These are phyloP conservation scores for Schizosaccharomyces versatilis DNA, from an alignment of 1,139 yeast species.

Conservation along the genomic window DNA sequence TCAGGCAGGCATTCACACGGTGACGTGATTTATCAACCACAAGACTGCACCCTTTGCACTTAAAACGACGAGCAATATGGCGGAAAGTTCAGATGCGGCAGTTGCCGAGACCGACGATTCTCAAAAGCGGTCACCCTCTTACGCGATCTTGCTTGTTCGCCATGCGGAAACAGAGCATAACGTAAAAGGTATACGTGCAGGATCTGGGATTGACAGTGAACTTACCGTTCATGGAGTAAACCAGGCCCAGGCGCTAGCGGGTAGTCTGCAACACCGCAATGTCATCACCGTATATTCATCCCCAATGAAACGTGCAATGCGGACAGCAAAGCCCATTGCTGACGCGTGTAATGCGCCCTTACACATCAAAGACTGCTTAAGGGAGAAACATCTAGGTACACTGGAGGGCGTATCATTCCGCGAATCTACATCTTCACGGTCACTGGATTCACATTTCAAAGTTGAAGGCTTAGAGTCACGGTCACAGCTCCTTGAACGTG, in stretches of 20 bases:
- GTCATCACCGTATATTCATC: neutral
- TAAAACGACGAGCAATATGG: too few relatives aligned
- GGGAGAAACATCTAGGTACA: neutral
- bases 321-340: neutral
- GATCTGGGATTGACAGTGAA: slow-evolving; percentile 1
- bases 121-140: too few relatives aligned
- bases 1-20: too few relatives aligned
- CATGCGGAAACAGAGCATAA: slow-evolving; percentile 1
- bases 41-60: too few relatives aligned
- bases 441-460: neutral
- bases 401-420: neutral
- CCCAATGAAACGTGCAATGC: neutral
- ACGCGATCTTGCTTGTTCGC: neutral
- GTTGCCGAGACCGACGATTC: too few relatives aligned
- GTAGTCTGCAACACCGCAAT: neutral
- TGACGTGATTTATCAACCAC: too few relatives aligned
- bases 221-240: neutral
- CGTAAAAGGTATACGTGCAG: neutral
- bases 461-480: neutral
- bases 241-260: neutral
- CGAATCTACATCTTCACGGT: neutral
- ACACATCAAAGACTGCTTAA: neutral
- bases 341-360: neutral
- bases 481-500: neutral
- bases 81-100: too few relatives aligned